These are phyloP conservation scores for Ascoidea rubescens DNA, from an alignment of 805 yeast species.

Conservation along the genomic window DNA sequence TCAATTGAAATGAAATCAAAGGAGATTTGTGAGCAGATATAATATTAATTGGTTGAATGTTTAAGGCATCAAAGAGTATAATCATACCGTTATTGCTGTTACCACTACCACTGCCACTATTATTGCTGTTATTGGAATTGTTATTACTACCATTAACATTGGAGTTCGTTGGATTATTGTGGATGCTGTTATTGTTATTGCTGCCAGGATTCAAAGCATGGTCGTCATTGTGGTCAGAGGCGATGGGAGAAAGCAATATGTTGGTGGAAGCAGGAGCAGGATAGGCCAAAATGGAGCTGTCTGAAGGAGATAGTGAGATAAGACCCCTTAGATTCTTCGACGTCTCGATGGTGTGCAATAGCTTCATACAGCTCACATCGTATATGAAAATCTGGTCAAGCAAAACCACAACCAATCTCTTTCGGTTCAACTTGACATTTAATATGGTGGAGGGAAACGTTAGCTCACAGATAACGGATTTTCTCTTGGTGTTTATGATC, in stretches of 20 bases:
- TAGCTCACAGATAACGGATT: slow-evolving; percentile 68
- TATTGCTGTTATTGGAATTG: background rate
- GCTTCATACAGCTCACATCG: slow-evolving; percentile 81
- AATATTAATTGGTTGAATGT: slow-evolving; percentile 63
- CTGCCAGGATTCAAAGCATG: background rate
- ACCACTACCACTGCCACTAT: background rate
- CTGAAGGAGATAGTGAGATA: slow-evolving; percentile 22
- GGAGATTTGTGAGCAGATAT: slow-evolving; percentile 80
- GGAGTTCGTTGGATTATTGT: background rate
- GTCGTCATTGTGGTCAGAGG: background rate
- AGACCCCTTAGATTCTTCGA: slow-evolving; percentile 26
- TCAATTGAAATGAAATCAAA: slow-evolving; percentile 52
- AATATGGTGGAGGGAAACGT: slow-evolving; percentile 70
- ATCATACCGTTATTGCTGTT: slow-evolving; percentile 38
- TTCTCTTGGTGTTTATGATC: slow-evolving; percentile 59
- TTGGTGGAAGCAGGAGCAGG: slow-evolving; percentile 26
- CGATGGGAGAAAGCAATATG: no score
- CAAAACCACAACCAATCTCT: slow-evolving; percentile 64
- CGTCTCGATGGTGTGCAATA: slow-evolving; percentile 57
- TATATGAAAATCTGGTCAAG: slow-evolving; percentile 76
- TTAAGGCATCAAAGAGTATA: slow-evolving; percentile 63
- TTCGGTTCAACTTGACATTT: slow-evolving; percentile 66
- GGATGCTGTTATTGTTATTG: background rate
- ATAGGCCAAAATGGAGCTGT: slow-evolving; percentile 37
- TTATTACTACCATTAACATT: background rate